phyloP scores from a whole-genome alignment of 257 asterid species.

The Striga asiatica region DNA sequence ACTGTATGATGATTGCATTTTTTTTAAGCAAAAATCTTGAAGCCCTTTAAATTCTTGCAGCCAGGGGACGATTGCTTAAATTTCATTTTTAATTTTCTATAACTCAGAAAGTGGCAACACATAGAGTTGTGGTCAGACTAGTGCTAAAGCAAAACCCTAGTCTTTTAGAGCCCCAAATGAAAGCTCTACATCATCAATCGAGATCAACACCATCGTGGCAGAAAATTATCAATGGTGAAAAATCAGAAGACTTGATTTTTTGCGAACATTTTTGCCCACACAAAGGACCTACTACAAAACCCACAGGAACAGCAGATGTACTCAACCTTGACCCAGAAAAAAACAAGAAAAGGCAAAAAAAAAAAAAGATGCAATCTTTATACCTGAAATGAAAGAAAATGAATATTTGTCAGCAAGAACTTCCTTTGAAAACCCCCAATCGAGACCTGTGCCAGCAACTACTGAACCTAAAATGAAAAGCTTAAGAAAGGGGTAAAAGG shows the following conservation, averaged over 20 bases:
- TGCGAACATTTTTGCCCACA: neutral
- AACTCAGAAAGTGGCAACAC: neutral
- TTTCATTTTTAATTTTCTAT: neutral
- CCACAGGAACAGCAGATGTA: constrained; percentile 1
- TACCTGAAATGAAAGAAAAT: neutral
- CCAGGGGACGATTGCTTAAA: neutral
- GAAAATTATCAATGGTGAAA: neutral
- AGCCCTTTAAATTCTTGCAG: neutral
- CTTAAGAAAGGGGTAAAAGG: too few relatives aligned
- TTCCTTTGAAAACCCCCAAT: constrained; percentile 20
- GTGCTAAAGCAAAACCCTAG: neutral
- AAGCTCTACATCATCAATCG: constrained; percentile 9
- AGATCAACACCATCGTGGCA: neutral
- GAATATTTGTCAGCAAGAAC: constrained; percentile 1
- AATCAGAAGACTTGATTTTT: too few relatives aligned
- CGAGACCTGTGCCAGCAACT: constrained; percentile 12
- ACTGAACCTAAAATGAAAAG: constrained; percentile 13
- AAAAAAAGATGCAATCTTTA: constrained; percentile 11
- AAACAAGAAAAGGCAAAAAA: neutral
- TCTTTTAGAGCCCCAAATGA: neutral
- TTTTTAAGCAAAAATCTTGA: constrained; percentile 8
- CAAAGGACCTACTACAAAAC: neutral
- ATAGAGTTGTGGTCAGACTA: neutral
- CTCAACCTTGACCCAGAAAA: neutral
- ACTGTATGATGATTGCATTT: neutral